A percentile compares a stretch with the other conserved stretches of the same genome.
Conservation (phyloP, 1,284 basidiomycete genomes). For the Grifola frondosa region DNA sequence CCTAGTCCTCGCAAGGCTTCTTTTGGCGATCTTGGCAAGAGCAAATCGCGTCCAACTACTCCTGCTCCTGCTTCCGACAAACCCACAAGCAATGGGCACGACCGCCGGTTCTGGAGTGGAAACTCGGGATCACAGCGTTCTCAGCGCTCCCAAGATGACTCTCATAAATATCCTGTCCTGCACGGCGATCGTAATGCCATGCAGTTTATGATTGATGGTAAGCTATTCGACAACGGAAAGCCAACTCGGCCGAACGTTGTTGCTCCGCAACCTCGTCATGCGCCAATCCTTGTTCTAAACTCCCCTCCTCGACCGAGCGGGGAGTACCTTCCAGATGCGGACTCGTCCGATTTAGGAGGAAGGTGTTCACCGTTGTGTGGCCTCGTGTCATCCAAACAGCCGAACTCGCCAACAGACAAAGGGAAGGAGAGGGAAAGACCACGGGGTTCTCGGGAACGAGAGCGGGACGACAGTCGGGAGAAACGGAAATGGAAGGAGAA, state of each 20-base stretch:
- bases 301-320: slow-evolving; percentile 21
- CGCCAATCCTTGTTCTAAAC: slow-evolving; percentile 23
- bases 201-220: slow-evolving; percentile 3
- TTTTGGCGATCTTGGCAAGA: slow-evolving; percentile 22
- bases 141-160: slow-evolving; percentile 9
- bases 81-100: slow-evolving; percentile 10
- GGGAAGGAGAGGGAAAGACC: slow-evolving; percentile 26
- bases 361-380: slow-evolving; percentile 33
- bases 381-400: slow-evolving; percentile 22
- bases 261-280: slow-evolving; percentile 19
- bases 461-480: slow-evolving; percentile 5
- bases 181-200: not conserved
- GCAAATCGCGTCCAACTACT: slow-evolving; percentile 22
- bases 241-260: slow-evolving; percentile 17
- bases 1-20: slow-evolving; percentile 26
- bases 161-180: not conserved
- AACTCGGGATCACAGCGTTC: slow-evolving; percentile 25
- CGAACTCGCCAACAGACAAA: slow-evolving; percentile 20
- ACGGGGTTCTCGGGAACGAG: slow-evolving; percentile 9
- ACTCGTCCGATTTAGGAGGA: slow-evolving; percentile 23
- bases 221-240: slow-evolving; percentile 14
- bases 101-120: slow-evolving; percentile 21
- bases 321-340: slow-evolving; percentile 19
- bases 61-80: slow-evolving; percentile 14
- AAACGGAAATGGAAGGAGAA: slow-evolving; percentile 17